Evolutionary conservation across 2,329 filamentous ascomycete species (phyloP).

Genomic region (Neonectria neomacrospora): DNA sequence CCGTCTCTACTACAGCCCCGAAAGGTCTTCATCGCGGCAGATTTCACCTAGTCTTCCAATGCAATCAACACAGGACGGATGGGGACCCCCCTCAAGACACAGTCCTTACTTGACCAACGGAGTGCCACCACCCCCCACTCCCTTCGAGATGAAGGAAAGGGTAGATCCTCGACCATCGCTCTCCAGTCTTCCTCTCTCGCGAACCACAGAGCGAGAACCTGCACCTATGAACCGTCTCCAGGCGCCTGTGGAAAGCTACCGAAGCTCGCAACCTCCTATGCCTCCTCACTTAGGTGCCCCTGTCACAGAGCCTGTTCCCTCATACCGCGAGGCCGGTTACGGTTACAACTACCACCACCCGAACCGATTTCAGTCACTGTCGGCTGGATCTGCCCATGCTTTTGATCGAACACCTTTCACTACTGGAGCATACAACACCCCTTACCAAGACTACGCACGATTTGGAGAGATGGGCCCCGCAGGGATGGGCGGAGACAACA

Average conservation of each 20-base stretch:
- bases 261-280: constrained; percentile 43
- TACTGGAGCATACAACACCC: constrained; percentile 52
- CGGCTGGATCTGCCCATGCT: constrained; percentile 55
- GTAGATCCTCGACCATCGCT: constrained; percentile 52
- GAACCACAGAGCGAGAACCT: constrained; percentile 52
- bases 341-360: constrained; percentile 57
- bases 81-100: constrained; percentile 47
- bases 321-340: constrained; percentile 51
- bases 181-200: constrained; percentile 53
- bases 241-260: constrained; percentile 52
- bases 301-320: constrained; percentile 46
- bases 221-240: constrained; percentile 48
- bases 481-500: constrained; percentile 56
- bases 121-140: constrained; percentile 42
- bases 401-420: constrained; percentile 60
- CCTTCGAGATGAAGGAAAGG: constrained; percentile 50
- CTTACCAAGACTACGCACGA: constrained; percentile 57
- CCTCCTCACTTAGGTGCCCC: constrained; percentile 41
- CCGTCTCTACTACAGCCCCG: constrained; percentile 56
- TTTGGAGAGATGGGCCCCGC: constrained; percentile 55
- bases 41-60: constrained; percentile 49
- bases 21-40: constrained; percentile 46
- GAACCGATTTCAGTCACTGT: constrained; percentile 58
- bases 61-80: constrained; percentile 48
- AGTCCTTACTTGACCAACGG: constrained; percentile 50